Base-by-base conservation (phyloP, 2,329 filamentous ascomycete species). In the Hirsutella minnesotensis region DNA sequence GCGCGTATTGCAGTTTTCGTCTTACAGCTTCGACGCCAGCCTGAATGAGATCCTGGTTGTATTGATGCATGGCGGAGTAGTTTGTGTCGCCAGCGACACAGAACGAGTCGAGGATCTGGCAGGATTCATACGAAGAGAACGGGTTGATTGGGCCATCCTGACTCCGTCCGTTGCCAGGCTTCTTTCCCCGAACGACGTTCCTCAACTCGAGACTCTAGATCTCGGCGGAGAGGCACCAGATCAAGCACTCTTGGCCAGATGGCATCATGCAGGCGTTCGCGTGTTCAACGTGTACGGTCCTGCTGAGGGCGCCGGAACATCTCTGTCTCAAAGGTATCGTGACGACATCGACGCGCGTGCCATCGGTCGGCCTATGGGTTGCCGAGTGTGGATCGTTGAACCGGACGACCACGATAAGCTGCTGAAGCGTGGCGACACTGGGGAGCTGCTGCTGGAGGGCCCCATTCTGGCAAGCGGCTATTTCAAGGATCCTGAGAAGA, bases 371-470 rank as follows among this genome's bases (percentile, higher is more conserved):
- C 24, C 27, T 4, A 24, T 33, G 21, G 42, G 20, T 16, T 27
- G 21, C 4, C 22, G 9, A 3, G 12, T 27, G 7, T 58, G 56
- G 55, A 44, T 57, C 4, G 48, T 55, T 1, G 39, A 47, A 18
- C 27, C 49, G 3, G 35, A 50, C 3, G 40, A 53, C 9, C 41
- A 42, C n/a, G 13, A 52, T 19, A 20, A 19, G 3, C 41, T 58
- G 4, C 38, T 48, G 0, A 47, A 52, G 0, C 36, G 51, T 19
- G 50, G 53, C 1, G 38, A 38, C 5, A 35, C 53, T 3, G 57
- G 55, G 2, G 57, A 59, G 40, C 41, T 58, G 2, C 16, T 56
- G 1, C 40, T 59, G 4, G 51, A 58, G 34, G 54, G 54, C 0
- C 51, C 51, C 3, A 39, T 50, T 2, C 39, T 60, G 3, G 49